Evolutionary conservation across 352 stramenopile genomes (phyloP), one percentile per base, ranked within the genome.

Genomic region (Phytophthora sojae): DNA sequence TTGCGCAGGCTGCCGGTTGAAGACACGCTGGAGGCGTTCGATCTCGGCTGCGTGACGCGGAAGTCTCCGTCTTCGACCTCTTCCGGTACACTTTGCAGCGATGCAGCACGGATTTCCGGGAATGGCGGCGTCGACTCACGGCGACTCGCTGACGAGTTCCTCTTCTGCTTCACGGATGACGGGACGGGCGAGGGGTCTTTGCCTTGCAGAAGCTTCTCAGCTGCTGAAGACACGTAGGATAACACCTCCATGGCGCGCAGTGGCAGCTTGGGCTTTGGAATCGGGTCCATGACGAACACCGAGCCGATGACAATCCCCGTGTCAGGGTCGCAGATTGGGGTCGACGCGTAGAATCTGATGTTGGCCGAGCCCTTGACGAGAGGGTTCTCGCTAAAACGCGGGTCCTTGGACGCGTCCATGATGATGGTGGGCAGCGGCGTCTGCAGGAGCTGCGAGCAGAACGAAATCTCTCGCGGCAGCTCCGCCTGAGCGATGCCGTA

Each of bases 261-360:
- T 6, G 86, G 85, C n/a, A 93, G 42, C 19, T 78, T 69, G 0
- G 62, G 44, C 61, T 92, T 93, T 2, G 79, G 67, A 47, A 78
- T 75, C 3, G 81, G 76, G 39, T 96, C 88, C 83, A 96, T 93
- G 6, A 91, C 88, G 62, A 94, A 93, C n/a, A 96, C 85, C 0
- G 88, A 92, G 12, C 88, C 88, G 29, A 96, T 81, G 17, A 94
- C 76, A 25, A 92, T 77, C 9, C 79, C 67, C 0, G 76, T 82
- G 11, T 61, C 73, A 0, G 86, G 81, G 52, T 94, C 85, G 29
- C 85, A 88, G 59, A 95, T 88, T 0, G 88, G 86, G 6, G 81
- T 81, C 2, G 81, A 83, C 8, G 96, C 96, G 73, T 99, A 99
- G 73, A 99, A 99, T 5, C 95, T 88, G 61, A 99, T 97, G 73